Evolutionary conservation across 176 grass and related monocot genomes (phyloP).

Genomic region (Aegilops speltoides): DNA sequence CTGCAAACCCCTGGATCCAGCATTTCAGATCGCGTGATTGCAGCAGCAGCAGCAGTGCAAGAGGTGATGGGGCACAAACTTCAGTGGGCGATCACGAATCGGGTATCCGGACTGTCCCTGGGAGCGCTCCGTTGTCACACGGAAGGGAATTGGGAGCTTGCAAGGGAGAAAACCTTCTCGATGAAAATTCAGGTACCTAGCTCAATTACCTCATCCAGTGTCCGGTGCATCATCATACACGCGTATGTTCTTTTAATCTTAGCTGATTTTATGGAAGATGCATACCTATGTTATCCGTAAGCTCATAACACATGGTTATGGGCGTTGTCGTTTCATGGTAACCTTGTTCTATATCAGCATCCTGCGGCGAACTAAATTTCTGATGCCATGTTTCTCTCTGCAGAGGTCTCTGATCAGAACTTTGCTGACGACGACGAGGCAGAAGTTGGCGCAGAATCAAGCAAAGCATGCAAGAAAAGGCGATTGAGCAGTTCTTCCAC

Average conservation of each 20-base stretch:
- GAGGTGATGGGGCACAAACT: neutral
- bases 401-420: conserved; percentile 97
- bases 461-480: conserved; percentile 51
- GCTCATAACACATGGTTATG: neutral
- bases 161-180: conserved; percentile 22
- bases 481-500: conserved; percentile 23
- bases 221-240: neutral
- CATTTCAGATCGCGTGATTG: conserved; percentile 44
- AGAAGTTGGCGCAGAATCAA: conserved; percentile 47
- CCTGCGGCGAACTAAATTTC: neutral
- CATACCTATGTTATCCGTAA: neutral
- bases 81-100: conserved; percentile 33
- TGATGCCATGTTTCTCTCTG: conserved; percentile 23
- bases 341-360: neutral
- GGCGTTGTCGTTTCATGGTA: neutral
- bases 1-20: conserved; percentile 62
- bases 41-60: conserved; percentile 29
- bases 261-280: conserved; percentile 16
- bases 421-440: conserved; percentile 58
- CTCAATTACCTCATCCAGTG: conserved; percentile 6
- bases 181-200: conserved; percentile 45
- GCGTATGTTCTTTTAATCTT: neutral
- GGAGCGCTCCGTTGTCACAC: conserved; percentile 17
- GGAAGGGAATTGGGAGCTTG: conserved; percentile 34
- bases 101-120: conserved; percentile 21